Evolutionary conservation across 441 rosid genomes (phyloP), one percentile per base, ranked within the genome.

Genomic region (Adansonia madagascariensis): DNA sequence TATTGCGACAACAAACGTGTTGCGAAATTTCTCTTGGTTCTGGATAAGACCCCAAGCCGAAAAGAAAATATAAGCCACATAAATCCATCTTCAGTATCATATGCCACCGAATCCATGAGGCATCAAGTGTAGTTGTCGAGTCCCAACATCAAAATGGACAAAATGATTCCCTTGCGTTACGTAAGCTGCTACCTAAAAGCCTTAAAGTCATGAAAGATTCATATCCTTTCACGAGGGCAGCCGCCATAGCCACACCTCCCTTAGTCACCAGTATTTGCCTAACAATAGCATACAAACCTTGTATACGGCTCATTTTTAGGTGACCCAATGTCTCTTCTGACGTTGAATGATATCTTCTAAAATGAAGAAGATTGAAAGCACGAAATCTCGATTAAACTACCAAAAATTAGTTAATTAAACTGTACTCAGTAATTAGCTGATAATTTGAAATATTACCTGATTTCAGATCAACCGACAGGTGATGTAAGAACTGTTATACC

Each of bases 401-500:
- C 20, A 8, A 14, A 31, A 63, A 31, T 44, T 27, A 27, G 10
- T 15, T 11, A 14, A 15, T 63, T 31, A 15, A 6, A 14, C 35
- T 27, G 35, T 27, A 3, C 35, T 27, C 2, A 27, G 35, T 27
- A 27, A 27, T 27, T 27, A 27, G 35, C 35, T 50, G 67, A 15
- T 17, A 27, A 66, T 66, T 66, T 43, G 27, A 44, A 41, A 6
- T 0, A 6, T 78, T 80, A 87, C 92, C 86, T 82, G 65, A 89
- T 83, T 76, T 80, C 66, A 27, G 87, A 80, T 8, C 86, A 89
- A 55, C 78, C 73, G 14, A 86, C 71, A 31, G 84, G 81, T 11
- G 88, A 81, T 71, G 84, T 76, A 56, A 88, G 79, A 74, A 83
- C 82, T 0, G 77, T 83, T 15, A 79, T 79, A 4, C 82, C 81